A percentile compares a stretch with the other conserved stretches of the same genome.
Evolutionary conservation across 2,329 filamentous ascomycete genomes (phyloP).

Genomic region (Colletotrichum shisoi): DNA sequence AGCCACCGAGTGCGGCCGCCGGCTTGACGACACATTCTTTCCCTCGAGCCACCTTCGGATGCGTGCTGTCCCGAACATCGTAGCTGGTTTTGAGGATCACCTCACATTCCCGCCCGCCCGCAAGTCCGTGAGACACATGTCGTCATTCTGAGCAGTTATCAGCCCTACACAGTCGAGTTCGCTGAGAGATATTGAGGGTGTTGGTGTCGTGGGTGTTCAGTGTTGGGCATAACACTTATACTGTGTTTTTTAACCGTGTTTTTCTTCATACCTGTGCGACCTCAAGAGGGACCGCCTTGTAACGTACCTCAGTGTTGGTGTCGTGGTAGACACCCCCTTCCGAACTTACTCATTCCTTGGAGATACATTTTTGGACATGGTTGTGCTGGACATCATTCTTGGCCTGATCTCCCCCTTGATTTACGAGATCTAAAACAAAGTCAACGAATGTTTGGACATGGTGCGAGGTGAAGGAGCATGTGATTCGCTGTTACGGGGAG

Average conservation of each 20-base stretch:
- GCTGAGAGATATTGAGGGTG: not conserved
- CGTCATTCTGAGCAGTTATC: not conserved
- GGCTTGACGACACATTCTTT: conserved; percentile 10
- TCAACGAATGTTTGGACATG: not conserved
- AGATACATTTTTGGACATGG: no score
- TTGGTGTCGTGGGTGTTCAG: not conserved
- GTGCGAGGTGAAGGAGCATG: not conserved
- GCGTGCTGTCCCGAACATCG: not conserved
- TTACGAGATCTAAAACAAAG: not conserved
- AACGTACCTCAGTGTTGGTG: no score
- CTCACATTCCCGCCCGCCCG: not conserved
- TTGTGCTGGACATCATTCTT: not conserved
- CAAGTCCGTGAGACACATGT: not conserved
- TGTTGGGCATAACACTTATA: no score
- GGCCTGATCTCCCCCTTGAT: not conserved
- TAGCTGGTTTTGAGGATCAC: not conserved
- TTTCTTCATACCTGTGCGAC: no score
- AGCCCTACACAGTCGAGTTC: not conserved
- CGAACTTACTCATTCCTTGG: no score
- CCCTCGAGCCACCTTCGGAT: not conserved
- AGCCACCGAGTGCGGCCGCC: not conserved
- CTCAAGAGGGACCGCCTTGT: no score
- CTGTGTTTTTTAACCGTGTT: no score
- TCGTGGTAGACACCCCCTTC: not conserved
- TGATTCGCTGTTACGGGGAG: not conserved